A percentile compares a stretch with the other conserved stretches of the same genome.
phyloP scores from a whole-genome alignment of 106 monocot genomes.

The Vanilla planifolia region DNA sequence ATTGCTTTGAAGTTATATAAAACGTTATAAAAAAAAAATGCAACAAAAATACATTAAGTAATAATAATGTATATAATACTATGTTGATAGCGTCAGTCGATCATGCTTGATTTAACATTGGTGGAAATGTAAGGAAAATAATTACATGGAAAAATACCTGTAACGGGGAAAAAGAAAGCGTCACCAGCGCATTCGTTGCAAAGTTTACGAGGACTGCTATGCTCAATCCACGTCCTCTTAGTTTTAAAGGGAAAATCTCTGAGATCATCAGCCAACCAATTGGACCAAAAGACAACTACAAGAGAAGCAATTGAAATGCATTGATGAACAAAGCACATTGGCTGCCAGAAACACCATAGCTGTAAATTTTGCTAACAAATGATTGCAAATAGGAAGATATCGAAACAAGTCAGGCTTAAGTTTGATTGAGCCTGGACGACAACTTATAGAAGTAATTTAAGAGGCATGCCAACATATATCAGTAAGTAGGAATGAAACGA shows the following conservation, averaged over 20 bases:
- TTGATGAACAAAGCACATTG: too few relatives aligned
- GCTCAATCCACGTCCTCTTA: conserved; percentile 85
- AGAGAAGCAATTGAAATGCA: too few relatives aligned
- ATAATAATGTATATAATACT: neutral
- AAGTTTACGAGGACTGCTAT: conserved; percentile 92
- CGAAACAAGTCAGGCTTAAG: too few relatives aligned
- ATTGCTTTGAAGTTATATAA: neutral
- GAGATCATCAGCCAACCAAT: conserved; percentile 99
- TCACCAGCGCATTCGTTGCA: conserved; percentile 87
- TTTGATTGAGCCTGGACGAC: too few relatives aligned
- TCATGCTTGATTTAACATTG: neutral
- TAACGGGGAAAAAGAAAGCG: conserved; percentile 92
- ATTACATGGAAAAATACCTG: conserved; percentile 43
- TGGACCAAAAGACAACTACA: conserved; percentile 97
- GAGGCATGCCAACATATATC: too few relatives aligned
- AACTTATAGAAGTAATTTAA: too few relatives aligned
- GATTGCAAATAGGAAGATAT: too few relatives aligned
- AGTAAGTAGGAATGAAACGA: too few relatives aligned
- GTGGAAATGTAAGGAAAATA: neutral
- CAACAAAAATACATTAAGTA: too few relatives aligned
- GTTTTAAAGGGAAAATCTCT: conserved; percentile 79
- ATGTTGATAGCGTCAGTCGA: neutral
- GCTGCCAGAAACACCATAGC: too few relatives aligned
- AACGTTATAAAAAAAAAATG: too few relatives aligned
- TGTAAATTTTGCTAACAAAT: too few relatives aligned